A percentile compares a stretch with the other conserved stretches of the same genome.
Evolutionary conservation across 1,139 yeast species (phyloP).

Genomic region (Pneumocystis jirovecii): DNA sequence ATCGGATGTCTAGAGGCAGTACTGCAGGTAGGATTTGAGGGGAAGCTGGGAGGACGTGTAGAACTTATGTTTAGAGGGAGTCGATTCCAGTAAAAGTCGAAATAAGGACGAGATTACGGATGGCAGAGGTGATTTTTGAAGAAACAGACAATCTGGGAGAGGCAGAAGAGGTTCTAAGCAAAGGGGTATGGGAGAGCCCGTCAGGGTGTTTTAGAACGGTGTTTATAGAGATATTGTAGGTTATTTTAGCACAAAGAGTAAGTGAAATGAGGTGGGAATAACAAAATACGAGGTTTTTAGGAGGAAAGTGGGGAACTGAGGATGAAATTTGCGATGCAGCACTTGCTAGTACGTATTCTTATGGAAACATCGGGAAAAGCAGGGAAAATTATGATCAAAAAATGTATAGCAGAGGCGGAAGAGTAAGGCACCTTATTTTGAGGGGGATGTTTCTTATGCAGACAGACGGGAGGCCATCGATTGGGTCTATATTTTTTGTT

Average conservation of each 20-base stretch:
- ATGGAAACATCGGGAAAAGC: background rate
- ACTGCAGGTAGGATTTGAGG: background rate
- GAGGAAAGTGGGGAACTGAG: background rate
- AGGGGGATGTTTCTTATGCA: background rate
- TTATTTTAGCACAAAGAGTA: background rate
- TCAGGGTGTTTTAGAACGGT: too few relatives aligned
- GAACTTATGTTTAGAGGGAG: background rate
- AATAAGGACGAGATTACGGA: background rate
- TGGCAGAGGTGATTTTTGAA: background rate
- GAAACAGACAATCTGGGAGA: background rate
- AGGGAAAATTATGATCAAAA: background rate
- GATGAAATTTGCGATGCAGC: background rate
- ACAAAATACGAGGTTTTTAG: background rate
- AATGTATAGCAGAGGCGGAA: background rate
- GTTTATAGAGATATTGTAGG: background rate
- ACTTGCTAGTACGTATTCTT: background rate
- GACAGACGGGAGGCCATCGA: background rate
- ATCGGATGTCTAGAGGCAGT: background rate
- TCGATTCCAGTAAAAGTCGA: background rate
- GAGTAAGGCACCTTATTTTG: background rate
- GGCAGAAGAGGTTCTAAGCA: background rate
- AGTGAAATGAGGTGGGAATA: background rate
- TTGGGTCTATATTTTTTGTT: background rate
- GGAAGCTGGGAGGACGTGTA: too few relatives aligned
- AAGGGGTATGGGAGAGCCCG: background rate